Percentiles rank a stretch among this genome's conserved stretches.
phyloP scores from a whole-genome alignment of 2,329 filamentous ascomycete species.

The Elsinoe ampelina region DNA sequence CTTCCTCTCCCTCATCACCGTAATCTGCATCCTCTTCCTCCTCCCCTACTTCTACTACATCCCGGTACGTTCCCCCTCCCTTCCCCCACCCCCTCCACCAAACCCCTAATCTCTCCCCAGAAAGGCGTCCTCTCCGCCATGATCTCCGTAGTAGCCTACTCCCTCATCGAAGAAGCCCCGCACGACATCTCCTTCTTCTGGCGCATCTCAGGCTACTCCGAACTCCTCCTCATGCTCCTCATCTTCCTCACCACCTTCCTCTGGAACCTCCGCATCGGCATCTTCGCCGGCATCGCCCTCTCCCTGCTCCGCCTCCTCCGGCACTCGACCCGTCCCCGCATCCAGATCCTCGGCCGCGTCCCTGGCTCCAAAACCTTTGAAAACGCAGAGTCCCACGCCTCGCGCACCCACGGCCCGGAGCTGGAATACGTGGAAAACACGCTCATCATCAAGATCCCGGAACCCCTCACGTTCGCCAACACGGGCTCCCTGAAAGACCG shows the following conservation, averaged over 20 bases:
- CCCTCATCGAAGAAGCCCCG: slow-evolving; percentile 88
- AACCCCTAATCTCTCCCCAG: slow-evolving; percentile 35
- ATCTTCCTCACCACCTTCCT: slow-evolving; percentile 91
- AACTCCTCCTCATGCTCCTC: slow-evolving; percentile 75
- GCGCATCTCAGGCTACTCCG: slow-evolving; percentile 73
- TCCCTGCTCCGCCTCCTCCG: slow-evolving; percentile 83
- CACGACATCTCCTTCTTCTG: slow-evolving; percentile 87
- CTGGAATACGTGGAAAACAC: slow-evolving; percentile 88
- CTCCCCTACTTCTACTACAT: slow-evolving; percentile 91
- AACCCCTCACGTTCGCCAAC: slow-evolving; percentile 93
- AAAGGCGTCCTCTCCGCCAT: slow-evolving; percentile 90
- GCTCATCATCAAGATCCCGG: slow-evolving; percentile 93
- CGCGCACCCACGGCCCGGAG: slow-evolving; percentile 17
- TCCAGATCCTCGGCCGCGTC: slow-evolving; percentile 88
- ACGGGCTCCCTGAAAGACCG: slow-evolving; percentile 75
- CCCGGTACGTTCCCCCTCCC: slow-evolving; percentile 54
- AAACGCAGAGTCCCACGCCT: slow-evolving; percentile 60
- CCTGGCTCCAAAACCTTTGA: slow-evolving; percentile 72
- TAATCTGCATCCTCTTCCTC: slow-evolving; percentile 71
- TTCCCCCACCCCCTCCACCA: not conserved
- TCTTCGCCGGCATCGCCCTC: slow-evolving; percentile 85
- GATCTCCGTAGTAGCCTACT: slow-evolving; percentile 92
- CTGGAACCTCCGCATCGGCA: slow-evolving; percentile 87
- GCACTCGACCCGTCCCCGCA: slow-evolving; percentile 83
- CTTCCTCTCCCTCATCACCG: slow-evolving; percentile 70